These are phyloP conservation scores for Dryadomyces quercivorus DNA, from an alignment of 2,329 filamentous ascomycete genomes.

Conservation along the genomic window DNA sequence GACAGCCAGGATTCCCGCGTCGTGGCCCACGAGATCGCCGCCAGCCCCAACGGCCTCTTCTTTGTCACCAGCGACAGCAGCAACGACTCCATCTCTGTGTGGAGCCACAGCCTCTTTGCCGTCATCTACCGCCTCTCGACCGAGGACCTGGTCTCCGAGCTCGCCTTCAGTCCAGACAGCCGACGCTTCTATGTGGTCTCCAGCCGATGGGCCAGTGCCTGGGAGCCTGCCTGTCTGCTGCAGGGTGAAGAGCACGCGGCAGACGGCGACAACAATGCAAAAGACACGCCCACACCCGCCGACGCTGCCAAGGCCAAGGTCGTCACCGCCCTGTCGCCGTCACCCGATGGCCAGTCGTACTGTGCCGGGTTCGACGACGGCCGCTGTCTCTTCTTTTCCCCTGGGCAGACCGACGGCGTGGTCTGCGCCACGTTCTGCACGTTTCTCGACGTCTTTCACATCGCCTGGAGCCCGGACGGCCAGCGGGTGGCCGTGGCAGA, in stretches of 20 bases:
- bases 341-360: not conserved
- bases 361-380: not conserved
- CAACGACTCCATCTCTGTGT: not conserved
- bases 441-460: not conserved
- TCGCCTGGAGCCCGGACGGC: not conserved
- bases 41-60: not conserved
- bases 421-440: not conserved
- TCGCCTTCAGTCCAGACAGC: conserved; percentile 1
- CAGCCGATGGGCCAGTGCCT: not conserved
- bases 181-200: not conserved
- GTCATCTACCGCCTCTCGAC: not conserved
- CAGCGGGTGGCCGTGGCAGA: not conserved
- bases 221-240: not conserved
- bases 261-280: no score
- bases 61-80: not conserved
- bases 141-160: not conserved
- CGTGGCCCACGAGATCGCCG: not conserved
- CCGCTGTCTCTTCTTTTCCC: not conserved
- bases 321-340: not conserved
- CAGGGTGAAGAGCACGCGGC: no score
- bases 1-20: not conserved
- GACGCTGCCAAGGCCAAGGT: not conserved
- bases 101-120: not conserved
- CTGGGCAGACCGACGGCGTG: not conserved
- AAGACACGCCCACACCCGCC: not conserved